Conservation (phyloP, 345 rosid species). For the Eucalyptus erythrocorys region DNA sequence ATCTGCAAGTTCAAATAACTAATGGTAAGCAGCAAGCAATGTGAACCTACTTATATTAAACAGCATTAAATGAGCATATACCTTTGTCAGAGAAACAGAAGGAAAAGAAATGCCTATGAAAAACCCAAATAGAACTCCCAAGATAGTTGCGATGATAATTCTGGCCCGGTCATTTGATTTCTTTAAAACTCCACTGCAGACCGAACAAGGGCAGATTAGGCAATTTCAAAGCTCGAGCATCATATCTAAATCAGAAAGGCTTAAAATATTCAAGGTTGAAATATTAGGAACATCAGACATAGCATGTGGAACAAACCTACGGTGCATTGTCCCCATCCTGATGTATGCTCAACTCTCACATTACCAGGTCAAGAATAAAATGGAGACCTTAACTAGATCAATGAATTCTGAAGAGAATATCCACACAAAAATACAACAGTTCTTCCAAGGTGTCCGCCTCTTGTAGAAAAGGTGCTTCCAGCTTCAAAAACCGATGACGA, state of each 20-base stretch:
- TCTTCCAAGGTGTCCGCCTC: neutral
- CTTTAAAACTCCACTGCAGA: slow-evolving; percentile 50
- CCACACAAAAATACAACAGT: neutral
- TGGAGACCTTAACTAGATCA: slow-evolving; percentile 3
- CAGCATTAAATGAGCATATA: neutral
- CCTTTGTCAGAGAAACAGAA: slow-evolving; percentile 53
- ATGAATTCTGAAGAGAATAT: slow-evolving; percentile 9
- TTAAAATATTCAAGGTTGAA: neutral
- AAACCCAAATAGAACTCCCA: slow-evolving; percentile 70
- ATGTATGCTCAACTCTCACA: neutral
- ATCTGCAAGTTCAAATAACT: slow-evolving; percentile 36
- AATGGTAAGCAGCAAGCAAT: neutral
- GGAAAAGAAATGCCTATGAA: slow-evolving; percentile 68
- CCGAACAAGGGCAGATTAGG: neutral
- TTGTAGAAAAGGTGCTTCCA: neutral
- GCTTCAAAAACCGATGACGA: neutral
- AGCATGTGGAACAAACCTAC: slow-evolving; percentile 34
- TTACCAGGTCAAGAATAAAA: neutral
- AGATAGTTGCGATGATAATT: slow-evolving; percentile 34
- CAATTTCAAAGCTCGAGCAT: neutral
- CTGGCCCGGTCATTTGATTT: slow-evolving; percentile 45
- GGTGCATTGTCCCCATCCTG: slow-evolving; percentile 42
- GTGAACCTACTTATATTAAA: neutral
- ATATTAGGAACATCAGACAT: neutral
- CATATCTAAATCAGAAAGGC: neutral